phyloP scores from a whole-genome alignment of 2,329 filamentous ascomycete species.

The Elsinoe perseae region DNA sequence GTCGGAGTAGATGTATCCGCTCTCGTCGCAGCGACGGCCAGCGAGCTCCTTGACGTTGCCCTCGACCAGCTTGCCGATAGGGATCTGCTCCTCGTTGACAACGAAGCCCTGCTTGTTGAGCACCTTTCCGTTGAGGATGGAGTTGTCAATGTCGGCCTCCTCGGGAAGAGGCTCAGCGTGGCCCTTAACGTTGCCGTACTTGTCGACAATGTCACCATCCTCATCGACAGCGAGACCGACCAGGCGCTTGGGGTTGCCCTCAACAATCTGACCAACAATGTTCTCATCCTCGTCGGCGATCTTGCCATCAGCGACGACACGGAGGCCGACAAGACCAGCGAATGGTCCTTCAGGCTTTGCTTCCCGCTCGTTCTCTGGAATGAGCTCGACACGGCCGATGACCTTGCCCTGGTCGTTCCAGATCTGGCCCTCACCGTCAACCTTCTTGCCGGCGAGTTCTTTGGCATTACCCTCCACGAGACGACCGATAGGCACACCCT shows the following conservation, averaged over 20 bases:
- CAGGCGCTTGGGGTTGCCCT: constrained; percentile 54
- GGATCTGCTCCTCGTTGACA: constrained; percentile 46
- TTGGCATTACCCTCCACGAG: constrained; percentile 60
- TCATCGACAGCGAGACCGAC: constrained; percentile 53
- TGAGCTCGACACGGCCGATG: constrained; percentile 59
- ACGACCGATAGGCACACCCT: constrained; percentile 50
- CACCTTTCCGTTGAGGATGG: constrained; percentile 45
- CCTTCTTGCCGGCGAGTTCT: constrained; percentile 59
- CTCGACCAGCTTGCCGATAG: constrained; percentile 49
- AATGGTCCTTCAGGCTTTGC: constrained; percentile 44
- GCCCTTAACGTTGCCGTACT: constrained; percentile 54
- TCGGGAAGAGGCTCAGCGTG: constrained; percentile 49
- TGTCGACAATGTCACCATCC: constrained; percentile 56
- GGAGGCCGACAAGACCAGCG: constrained; percentile 42
- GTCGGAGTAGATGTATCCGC: constrained; percentile 51
- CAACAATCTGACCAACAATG: constrained; percentile 46
- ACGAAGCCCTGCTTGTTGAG: constrained; percentile 54
- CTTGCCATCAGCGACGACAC: constrained; percentile 42
- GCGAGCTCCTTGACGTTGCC: constrained; percentile 50
- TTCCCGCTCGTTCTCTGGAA: constrained; percentile 56
- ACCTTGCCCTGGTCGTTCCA: constrained; percentile 66
- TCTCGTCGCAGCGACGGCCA: constrained; percentile 48
- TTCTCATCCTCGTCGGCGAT: constrained; percentile 45
- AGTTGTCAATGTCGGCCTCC: constrained; percentile 43
- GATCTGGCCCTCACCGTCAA: constrained; percentile 63